Evolutionary conservation across 2,329 filamentous ascomycete genomes (phyloP).

Genomic region (Fusarium sp.): DNA sequence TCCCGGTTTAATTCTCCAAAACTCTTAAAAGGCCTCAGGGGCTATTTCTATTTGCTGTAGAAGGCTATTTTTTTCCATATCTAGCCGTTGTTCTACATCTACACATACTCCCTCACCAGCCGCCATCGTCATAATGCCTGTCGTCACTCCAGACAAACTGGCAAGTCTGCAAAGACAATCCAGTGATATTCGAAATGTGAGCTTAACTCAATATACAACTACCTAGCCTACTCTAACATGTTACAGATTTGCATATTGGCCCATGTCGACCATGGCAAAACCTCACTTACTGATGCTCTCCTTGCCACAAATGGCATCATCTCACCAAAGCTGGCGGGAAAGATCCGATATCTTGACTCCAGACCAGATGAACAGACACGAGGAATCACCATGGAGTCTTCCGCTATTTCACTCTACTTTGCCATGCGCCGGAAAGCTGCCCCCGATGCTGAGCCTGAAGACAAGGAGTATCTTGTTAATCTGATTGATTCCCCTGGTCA

Average conservation of each 20-base stretch:
- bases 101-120: slow-evolving; percentile 2
- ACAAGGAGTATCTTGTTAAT: slow-evolving; percentile 95
- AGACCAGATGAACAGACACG: slow-evolving; percentile 94
- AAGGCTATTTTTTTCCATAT: slow-evolving; percentile 7
- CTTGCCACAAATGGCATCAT: slow-evolving; percentile 99
- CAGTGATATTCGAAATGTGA: slow-evolving; percentile 91
- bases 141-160: slow-evolving; percentile 90
- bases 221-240: slow-evolving; percentile 4
- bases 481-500: slow-evolving; percentile 97
- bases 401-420: slow-evolving; percentile 95
- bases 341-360: slow-evolving; percentile 97
- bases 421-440: slow-evolving; percentile 83
- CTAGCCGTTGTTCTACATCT: slow-evolving; percentile 10
- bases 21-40: slow-evolving; percentile 15
- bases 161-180: slow-evolving; percentile 88
- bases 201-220: slow-evolving; percentile 41
- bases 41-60: slow-evolving; percentile 7
- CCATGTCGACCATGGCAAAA: slow-evolving; percentile 98
- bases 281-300: slow-evolving; percentile 93
- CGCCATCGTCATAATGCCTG: slow-evolving; percentile 74
- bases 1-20: slow-evolving; percentile 4
- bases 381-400: slow-evolving; percentile 99
- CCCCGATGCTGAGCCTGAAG: slow-evolving; percentile 74
- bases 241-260: slow-evolving; percentile 90
- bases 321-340: slow-evolving; percentile 94